Base-by-base conservation (phyloP, 2,329 filamentous ascomycete genomes). In the Aspergillus floridensis region DNA sequence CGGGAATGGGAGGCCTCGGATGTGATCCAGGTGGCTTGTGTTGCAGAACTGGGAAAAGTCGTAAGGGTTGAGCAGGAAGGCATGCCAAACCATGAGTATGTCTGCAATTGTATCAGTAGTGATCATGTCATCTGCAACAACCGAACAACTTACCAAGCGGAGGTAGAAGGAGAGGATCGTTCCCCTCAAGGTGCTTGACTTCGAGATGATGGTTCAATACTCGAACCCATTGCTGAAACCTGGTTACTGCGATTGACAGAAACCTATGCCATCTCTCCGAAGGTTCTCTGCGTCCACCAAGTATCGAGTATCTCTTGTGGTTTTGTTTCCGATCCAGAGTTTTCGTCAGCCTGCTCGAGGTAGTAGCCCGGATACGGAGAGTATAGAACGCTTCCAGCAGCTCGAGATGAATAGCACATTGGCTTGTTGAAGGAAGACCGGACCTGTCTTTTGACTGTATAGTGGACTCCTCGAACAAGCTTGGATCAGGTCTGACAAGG, bases 21-120 rank as follows among this genome's bases (percentile, higher is more conserved):
- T 67, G 4, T 84, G 70, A 11, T 81, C 74, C 52, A 79, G 76
- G 0, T 84, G 84, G 22, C 78, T 73, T 2, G 86, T 80, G 52
- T 90, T 76, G 66, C 85, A 86, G 68, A 92, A 89, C 65, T 91
- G 88, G 3, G 90, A 80, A 68, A 86, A 92, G 21, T 78, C 79
- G 38, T 86, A 79, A 0, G 89, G 89, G 64, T 92, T 92, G 5
- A 93, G 82, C 82, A 90, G 87, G 67, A 90, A 89, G 0, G 88
- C 78, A 71, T 93, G 90, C 87, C 88, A 90, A 0, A 92, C 86
- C 86, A 92, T 89, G n/a, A 92, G 75, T 0, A 92, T 85, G 74
- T 92, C 89, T 80, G 46, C 2, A 32, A 60, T 62, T 59, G 49
- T 1, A 22, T 56, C 19, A 52, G 19, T 52, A 1, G 8, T 2